Conservation (phyloP, 306 rosid genomes). For the Glycine tomentella region DNA sequence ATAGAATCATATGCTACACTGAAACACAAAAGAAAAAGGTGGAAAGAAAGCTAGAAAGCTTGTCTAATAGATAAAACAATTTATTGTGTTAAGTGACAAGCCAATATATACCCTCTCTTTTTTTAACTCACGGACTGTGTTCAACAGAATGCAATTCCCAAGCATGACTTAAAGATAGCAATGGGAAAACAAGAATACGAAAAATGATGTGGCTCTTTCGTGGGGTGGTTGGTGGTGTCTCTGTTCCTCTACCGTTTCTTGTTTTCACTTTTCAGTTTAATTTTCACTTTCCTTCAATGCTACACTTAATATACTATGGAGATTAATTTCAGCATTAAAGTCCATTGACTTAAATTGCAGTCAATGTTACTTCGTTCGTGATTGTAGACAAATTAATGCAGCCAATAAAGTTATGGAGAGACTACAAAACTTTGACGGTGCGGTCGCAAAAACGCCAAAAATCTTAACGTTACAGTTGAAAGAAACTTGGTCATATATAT, state of each 20-base stretch:
- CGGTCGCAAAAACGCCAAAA: no score
- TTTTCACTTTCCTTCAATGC: not conserved
- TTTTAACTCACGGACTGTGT: constrained; percentile 53
- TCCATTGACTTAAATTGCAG: not conserved
- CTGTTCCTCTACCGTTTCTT: constrained; percentile 2
- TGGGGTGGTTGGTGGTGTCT: not conserved
- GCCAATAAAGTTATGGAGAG: no score
- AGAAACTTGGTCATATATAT: no score
- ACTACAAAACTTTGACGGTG: no score
- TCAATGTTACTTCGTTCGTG: no score
- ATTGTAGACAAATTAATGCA: no score
- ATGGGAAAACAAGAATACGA: constrained; percentile 13
- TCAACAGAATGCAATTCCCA: constrained; percentile 55
- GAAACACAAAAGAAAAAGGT: constrained; percentile 35
- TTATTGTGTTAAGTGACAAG: constrained; percentile 33
- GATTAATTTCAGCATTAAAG: not conserved
- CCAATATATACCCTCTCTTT: constrained; percentile 33
- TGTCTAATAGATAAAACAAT: constrained; percentile 8
- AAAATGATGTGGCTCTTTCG: not conserved
- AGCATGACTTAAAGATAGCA: constrained; percentile 31
- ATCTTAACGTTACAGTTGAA: no score
- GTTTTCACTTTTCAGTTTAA: not conserved
- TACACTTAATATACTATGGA: not conserved
- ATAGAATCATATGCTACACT: constrained; percentile 56
- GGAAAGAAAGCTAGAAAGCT: constrained; percentile 1